phyloP scores from a whole-genome alignment of 305 asterid species.

The Rubia balearica region DNA sequence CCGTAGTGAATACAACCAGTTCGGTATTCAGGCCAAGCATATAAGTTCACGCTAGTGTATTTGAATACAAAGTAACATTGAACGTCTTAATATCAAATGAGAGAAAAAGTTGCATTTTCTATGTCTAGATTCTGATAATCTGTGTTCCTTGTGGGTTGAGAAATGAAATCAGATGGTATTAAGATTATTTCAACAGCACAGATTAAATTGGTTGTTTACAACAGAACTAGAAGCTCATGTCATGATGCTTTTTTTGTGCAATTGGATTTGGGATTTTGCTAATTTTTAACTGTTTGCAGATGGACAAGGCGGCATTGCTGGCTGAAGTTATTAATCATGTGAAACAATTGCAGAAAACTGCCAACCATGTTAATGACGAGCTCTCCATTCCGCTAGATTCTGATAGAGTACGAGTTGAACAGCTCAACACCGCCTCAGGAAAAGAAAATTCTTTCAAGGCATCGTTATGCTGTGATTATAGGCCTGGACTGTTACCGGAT shows the following conservation, averaged over 20 bases:
- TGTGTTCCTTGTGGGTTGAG: not conserved
- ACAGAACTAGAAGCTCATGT: not conserved
- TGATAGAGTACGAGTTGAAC: constrained; percentile 54
- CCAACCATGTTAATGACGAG: constrained; percentile 44
- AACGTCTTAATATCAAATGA: not conserved
- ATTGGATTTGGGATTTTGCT: not conserved
- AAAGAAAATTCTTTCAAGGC: constrained; percentile 42
- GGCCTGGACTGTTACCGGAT: constrained; percentile 44
- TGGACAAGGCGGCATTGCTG: constrained; percentile 79
- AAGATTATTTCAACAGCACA: not conserved
- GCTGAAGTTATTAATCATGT: constrained; percentile 67
- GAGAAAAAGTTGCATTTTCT: not conserved
- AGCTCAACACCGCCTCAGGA: constrained; percentile 22
- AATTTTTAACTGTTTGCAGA: constrained; percentile 28
- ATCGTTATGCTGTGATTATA: constrained; percentile 66
- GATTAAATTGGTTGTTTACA: no score
- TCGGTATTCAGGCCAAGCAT: not conserved
- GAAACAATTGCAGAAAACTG: constrained; percentile 44
- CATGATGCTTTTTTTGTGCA: not conserved
- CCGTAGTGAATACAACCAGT: not conserved
- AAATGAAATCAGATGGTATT: not conserved
- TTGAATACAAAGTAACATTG: not conserved
- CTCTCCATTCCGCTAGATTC: constrained; percentile 62
- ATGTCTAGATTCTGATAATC: not conserved
- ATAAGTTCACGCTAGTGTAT: not conserved